Percentiles rank a stretch among this genome's conserved stretches.
Evolutionary conservation across 2,329 filamentous ascomycete species (phyloP).

Genomic region (Botryotinia globosa): DNA sequence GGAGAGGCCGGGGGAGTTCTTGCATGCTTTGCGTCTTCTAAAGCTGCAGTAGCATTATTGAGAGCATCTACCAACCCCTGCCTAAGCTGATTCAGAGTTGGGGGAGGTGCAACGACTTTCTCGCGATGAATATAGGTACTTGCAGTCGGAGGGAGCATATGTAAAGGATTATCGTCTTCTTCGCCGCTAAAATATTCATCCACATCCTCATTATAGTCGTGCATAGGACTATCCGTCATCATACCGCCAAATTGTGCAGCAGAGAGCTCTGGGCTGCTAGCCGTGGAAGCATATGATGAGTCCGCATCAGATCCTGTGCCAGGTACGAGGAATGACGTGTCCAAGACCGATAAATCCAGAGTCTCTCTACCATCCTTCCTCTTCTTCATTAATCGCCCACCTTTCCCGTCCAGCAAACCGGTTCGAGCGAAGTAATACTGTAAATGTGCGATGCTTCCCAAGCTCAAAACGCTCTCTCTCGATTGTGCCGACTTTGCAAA

Average conservation of each 20-base stretch:
- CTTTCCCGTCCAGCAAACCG: slow-evolving; percentile 88
- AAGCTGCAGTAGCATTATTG: slow-evolving; percentile 63
- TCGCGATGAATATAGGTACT: slow-evolving; percentile 91
- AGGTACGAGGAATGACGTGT: slow-evolving; percentile 44
- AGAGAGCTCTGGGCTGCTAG: slow-evolving; percentile 55
- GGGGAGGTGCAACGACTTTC: slow-evolving; percentile 77
- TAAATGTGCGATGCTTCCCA: slow-evolving; percentile 94
- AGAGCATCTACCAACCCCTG: slow-evolving; percentile 65
- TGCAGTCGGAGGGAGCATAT: slow-evolving; percentile 92
- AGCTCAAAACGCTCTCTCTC: slow-evolving; percentile 89
- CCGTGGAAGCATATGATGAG: slow-evolving; percentile 58
- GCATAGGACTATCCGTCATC: slow-evolving; percentile 42
- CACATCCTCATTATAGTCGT: slow-evolving; percentile 47
- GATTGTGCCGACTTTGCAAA: slow-evolving; percentile 89
- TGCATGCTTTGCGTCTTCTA: slow-evolving; percentile 55
- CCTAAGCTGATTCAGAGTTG: slow-evolving; percentile 77
- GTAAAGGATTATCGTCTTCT: slow-evolving; percentile 59
- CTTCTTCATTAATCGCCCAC: slow-evolving; percentile 76
- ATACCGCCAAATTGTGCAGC: slow-evolving; percentile 37
- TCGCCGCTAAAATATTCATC: slow-evolving; percentile 50
- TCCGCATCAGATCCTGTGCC: slow-evolving; percentile 52
- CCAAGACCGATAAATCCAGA: slow-evolving; percentile 56
- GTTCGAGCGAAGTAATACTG: slow-evolving; percentile 98
- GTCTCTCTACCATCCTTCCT: slow-evolving; percentile 51
- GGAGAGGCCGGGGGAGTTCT: slow-evolving; percentile 30